Base-by-base conservation (phyloP, 2,329 filamentous ascomycete genomes). In the Cercospora sp. region DNA sequence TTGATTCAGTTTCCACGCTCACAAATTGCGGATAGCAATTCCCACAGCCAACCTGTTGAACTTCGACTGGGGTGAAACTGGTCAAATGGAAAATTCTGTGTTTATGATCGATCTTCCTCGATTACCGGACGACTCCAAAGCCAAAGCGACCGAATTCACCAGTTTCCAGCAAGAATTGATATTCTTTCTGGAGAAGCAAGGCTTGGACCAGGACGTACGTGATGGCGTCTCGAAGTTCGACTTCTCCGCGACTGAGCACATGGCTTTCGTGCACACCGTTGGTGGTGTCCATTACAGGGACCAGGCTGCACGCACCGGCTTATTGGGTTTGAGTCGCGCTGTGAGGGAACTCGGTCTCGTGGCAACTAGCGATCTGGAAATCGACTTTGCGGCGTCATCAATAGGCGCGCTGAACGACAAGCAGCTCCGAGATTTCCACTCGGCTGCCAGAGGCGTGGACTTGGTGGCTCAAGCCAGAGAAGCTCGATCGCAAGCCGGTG, bases 21-120 rank as follows among this genome's bases (percentile, higher is more conserved):
- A 81, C 1, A 89, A 93, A 77, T 80, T 97, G 16, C 88, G 95
- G 6, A 84, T 99, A 55, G 94, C 91, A 1, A 84, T 98, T 1
- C 93, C 95, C 0, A 94, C 90, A 3, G 95, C 93, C 1, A 99
- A 99, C 74, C 82, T 97, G 60, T 89, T 91, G 12, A 84, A 88
- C 7, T 93, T 91, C 74, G 94, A 99, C 77, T 98, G 95, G 94
- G 94, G 94, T 9, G 92, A 96, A 78, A 86, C 84, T 1, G 92
- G 92, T 1, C 80, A 89, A 2, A 91, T 97, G 89, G 94, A 97
- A 79, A 97, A 97, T 63, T 90, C 89, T 74, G 88, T 94, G 7
- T 98, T 97, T 77, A 77, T 98, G n/a, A 94, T 99, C 72, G 95
- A 99, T 77, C 86, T 98, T 8, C 94, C 95, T 5, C 84, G 86